phyloP scores from a whole-genome alignment of 495 filamentous ascomycete species.

The Xylaria longipes region DNA sequence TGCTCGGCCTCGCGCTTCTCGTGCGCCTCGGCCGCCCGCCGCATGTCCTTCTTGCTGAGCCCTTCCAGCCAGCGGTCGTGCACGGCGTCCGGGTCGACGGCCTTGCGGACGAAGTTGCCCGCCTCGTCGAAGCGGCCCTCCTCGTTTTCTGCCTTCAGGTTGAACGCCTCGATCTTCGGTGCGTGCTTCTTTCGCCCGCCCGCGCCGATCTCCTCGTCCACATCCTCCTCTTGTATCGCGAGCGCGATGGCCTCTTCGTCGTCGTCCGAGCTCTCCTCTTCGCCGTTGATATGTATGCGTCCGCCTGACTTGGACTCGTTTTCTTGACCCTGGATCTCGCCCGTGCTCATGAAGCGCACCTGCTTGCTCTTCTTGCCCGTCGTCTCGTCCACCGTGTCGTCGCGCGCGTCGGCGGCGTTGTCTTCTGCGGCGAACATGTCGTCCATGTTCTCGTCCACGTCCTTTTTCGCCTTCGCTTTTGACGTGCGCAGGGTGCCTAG shows the following conservation, averaged over 20 bases:
- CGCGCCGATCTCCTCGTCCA: slow-evolving; percentile 88
- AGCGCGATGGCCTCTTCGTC: slow-evolving; percentile 73
- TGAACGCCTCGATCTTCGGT: slow-evolving; percentile 95
- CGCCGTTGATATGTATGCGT: slow-evolving; percentile 57
- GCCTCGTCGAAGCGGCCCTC: slow-evolving; percentile 89
- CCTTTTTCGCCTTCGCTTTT: slow-evolving; percentile 50
- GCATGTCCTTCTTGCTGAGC: slow-evolving; percentile 90
- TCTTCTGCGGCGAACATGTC: slow-evolving; percentile 92
- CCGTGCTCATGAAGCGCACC: slow-evolving; percentile 75
- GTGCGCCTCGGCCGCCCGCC: slow-evolving; percentile 82
- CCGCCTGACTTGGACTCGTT: slow-evolving; percentile 72
- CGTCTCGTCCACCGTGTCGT: slow-evolving; percentile 52
- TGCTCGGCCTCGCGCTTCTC: slow-evolving; percentile 82
- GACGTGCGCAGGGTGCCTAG: slow-evolving; percentile 34
- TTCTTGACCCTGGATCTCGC: slow-evolving; percentile 90
- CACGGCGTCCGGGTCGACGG: slow-evolving; percentile 83
- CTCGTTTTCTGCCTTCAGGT: slow-evolving; percentile 88
- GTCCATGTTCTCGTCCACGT: slow-evolving; percentile 72
- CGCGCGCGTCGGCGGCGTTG: slow-evolving; percentile 65
- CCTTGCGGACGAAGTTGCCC: slow-evolving; percentile 92
- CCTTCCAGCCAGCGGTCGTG: slow-evolving; percentile 95
- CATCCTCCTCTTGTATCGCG: slow-evolving; percentile 68
- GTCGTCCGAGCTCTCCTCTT: slow-evolving; percentile 48
- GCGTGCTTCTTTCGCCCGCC: slow-evolving; percentile 93
- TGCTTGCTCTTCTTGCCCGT: slow-evolving; percentile 74